Evolutionary conservation across 208 protist genomes (phyloP).

Genomic region (Eutreptiella sp.): DNA sequence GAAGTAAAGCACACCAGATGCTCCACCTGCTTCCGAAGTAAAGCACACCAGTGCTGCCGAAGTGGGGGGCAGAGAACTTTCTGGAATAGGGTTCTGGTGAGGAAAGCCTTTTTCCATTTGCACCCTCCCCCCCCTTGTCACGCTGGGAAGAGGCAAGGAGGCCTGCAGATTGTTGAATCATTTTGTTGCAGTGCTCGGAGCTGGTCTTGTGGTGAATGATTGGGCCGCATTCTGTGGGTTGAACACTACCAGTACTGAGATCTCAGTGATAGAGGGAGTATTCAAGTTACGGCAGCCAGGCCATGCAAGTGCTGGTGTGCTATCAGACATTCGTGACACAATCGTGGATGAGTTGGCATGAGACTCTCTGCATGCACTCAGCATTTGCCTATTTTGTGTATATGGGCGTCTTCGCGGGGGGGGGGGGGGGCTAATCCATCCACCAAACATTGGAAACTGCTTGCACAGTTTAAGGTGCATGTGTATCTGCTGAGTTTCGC

Average conservation of each 20-base stretch:
- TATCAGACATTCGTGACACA: not conserved
- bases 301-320: not conserved
- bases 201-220: conserved; percentile 97
- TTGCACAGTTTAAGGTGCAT: too few species aligned
- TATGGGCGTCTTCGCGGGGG: too few species aligned
- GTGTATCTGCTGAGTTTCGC: too few species aligned
- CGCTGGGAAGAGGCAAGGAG: not conserved
- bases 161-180: not conserved
- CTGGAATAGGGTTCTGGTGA: too few species aligned
- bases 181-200: conserved; percentile 77
- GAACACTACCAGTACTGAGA: conserved; percentile 97
- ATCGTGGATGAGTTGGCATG: not conserved
- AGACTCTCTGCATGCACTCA: not conserved
- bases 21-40: too few species aligned
- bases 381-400: not conserved
- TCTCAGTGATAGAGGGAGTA: conserved; percentile 97
- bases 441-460: too few species aligned
- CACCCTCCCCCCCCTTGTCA: not conserved
- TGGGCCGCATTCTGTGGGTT: conserved; percentile 97
- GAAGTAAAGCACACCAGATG: too few species aligned
- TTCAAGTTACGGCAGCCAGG: conserved; percentile 85
- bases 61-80: too few species aligned
- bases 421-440: too few species aligned
- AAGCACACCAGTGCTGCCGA: too few species aligned
- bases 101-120: too few species aligned